Percentiles rank a stretch among this genome's conserved stretches.
Conservation (phyloP, 371 early-diverging fungal species). For the Nosema muscidifuracis region DNA sequence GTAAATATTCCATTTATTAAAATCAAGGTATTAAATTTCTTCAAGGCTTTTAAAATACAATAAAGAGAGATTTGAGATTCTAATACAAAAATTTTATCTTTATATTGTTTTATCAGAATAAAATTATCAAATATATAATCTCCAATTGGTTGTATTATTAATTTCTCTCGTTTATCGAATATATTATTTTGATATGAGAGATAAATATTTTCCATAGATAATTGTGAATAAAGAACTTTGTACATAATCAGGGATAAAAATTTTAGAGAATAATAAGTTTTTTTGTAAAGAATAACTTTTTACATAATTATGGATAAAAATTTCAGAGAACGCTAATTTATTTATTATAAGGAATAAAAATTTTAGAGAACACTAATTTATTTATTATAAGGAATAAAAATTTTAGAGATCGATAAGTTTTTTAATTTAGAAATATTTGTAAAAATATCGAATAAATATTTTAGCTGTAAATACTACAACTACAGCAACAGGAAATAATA, state of each 20-base stretch:
- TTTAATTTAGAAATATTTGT: background rate
- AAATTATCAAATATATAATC: background rate
- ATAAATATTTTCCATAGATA: background rate
- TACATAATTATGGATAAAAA: too few species aligned
- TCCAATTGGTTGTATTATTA: background rate
- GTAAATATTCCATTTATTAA: background rate
- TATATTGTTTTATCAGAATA: background rate
- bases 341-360: too few species aligned
- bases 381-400: too few species aligned
- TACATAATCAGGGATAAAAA: background rate
- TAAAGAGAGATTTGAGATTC: background rate
- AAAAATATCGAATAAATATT: background rate
- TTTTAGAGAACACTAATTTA: too few species aligned
- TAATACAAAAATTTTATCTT: background rate
- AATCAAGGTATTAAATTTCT: background rate
- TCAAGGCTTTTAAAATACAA: background rate
- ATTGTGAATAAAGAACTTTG: background rate
- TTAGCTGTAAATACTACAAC: conserved; percentile 12
- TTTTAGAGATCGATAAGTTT: too few species aligned
- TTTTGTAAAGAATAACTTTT: background rate
- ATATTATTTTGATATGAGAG: background rate
- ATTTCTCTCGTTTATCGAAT: background rate
- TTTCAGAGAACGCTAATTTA: too few species aligned
- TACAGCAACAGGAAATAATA: conserved; percentile 41
- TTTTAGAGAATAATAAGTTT: background rate